A percentile compares a stretch with the other conserved stretches of the same genome.
Evolutionary conservation across 352 stramenopile genomes (phyloP).

Genomic region (Phytophthora citricola): DNA sequence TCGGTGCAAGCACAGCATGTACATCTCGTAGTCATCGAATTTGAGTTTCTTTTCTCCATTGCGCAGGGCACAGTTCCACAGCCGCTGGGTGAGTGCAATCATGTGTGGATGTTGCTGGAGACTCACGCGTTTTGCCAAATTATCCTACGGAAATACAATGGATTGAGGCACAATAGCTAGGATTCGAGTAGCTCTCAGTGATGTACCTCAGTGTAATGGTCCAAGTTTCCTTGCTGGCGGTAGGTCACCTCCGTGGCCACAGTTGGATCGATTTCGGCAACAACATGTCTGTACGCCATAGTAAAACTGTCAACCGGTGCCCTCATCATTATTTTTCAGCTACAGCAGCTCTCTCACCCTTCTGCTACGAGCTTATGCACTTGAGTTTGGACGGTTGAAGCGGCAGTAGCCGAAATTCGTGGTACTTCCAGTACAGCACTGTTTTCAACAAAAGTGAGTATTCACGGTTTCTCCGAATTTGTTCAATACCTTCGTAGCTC

Average conservation of each 20-base stretch:
- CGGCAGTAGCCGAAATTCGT: conserved; percentile 49
- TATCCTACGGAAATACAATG: conserved; percentile 44
- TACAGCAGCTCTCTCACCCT: conserved; percentile 39
- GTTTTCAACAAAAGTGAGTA: background rate
- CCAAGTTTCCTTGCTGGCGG: conserved; percentile 72
- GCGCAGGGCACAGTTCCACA: conserved; percentile 68
- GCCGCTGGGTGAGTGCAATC: conserved; percentile 71
- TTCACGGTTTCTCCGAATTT: background rate
- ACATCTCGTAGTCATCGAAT: conserved; percentile 68
- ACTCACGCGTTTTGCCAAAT: conserved; percentile 65
- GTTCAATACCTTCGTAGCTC: conserved; percentile 23
- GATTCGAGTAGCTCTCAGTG: background rate
- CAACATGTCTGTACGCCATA: conserved; percentile 49
- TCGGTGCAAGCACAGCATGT: conserved; percentile 78
- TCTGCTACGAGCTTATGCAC: conserved; percentile 69
- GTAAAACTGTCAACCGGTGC: too few species aligned
- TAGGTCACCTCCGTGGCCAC: conserved; percentile 53
- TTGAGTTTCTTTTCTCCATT: conserved; percentile 33
- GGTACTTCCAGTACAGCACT: conserved; percentile 33
- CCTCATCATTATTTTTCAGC: too few species aligned
- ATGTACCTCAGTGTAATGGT: conserved; percentile 68
- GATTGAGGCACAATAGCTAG: background rate
- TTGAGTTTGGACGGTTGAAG: conserved; percentile 53
- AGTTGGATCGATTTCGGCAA: conserved; percentile 49
- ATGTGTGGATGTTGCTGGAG: conserved; percentile 69